phyloP scores from a whole-genome alignment of 2,329 filamentous ascomycete genomes.

The Mycosphaerella arachidis region DNA sequence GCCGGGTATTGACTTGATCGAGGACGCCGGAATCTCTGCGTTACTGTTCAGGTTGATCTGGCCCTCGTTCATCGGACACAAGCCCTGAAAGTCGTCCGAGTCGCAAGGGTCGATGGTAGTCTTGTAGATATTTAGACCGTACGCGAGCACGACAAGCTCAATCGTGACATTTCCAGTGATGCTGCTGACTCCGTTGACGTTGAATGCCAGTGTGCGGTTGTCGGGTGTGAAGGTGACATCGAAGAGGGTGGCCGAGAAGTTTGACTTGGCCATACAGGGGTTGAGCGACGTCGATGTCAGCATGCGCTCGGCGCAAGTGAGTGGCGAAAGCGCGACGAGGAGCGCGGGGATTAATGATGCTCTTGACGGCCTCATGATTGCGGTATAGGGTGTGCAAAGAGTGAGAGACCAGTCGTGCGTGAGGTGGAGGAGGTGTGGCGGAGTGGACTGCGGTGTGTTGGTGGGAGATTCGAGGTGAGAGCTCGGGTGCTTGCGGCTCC shows the following conservation, averaged over 20 bases:
- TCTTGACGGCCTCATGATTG: conserved; percentile 27
- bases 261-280: conserved; percentile 76
- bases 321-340: conserved; percentile 41
- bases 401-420: conserved; percentile 1
- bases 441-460: conserved; percentile 2
- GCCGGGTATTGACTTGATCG: conserved; percentile 64
- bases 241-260: conserved; percentile 84
- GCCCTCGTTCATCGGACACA: conserved; percentile 88
- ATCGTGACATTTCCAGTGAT: conserved; percentile 79
- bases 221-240: conserved; percentile 73
- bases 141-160: conserved; percentile 71
- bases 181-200: conserved; percentile 76
- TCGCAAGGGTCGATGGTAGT: conserved; percentile 71
- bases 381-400: conserved; percentile 6
- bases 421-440: neutral
- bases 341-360: conserved; percentile 27
- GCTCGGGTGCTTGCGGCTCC: conserved; percentile 3
- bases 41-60: conserved; percentile 74
- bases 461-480: neutral
- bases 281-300: conserved; percentile 81
- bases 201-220: conserved; percentile 67
- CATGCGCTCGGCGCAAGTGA: conserved; percentile 56
- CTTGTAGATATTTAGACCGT: conserved; percentile 70
- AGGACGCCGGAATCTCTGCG: conserved; percentile 53
- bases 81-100: conserved; percentile 59